Conservation (phyloP, 108 stramenopile species). For the Skeletonema menzelii region DNA sequence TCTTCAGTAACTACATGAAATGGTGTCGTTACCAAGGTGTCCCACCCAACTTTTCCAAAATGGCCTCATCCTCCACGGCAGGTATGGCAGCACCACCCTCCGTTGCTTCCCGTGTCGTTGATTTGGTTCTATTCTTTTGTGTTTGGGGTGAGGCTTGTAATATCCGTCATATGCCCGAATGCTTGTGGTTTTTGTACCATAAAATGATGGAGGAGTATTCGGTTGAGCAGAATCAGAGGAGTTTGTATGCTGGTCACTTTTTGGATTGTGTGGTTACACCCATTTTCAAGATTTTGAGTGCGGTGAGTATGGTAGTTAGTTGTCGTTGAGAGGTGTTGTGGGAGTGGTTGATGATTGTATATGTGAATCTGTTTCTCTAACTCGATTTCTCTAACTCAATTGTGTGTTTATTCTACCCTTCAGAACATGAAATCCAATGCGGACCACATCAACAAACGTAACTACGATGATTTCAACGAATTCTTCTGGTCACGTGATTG, state of each 20-base stretch:
- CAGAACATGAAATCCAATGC: conserved; percentile 76
- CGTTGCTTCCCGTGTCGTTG: conserved; percentile 82
- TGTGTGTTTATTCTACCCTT: background rate
- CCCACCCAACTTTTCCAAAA: conserved; percentile 85
- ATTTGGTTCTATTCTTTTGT: conserved; percentile 95
- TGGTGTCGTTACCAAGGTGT: conserved; percentile 95
- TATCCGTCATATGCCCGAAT: conserved; percentile 97
- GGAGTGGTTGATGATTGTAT: background rate
- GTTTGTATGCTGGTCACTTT: conserved; percentile 94
- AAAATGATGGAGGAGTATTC: conserved; percentile 96
- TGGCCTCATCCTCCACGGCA: conserved; percentile 50
- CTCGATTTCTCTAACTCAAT: too few species aligned
- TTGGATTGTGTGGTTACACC: conserved; percentile 94
- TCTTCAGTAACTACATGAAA: conserved; percentile 96
- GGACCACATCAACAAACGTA: conserved; percentile 88
- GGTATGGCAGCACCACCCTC: conserved; percentile 86
- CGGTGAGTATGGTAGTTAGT: conserved; percentile 55
- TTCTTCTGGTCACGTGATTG: conserved; percentile 98
- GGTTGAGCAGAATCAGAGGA: conserved; percentile 63
- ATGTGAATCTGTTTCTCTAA: conserved; percentile 1
- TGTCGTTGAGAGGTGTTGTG: background rate
- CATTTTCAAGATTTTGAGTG: conserved; percentile 83
- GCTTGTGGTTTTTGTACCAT: conserved; percentile 97
- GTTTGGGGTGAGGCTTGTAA: conserved; percentile 98
- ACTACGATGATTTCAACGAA: conserved; percentile 99